Evolutionary conservation across 768 basidiomycete genomes (phyloP).

Genomic region (Psilocybe tampanensis): DNA sequence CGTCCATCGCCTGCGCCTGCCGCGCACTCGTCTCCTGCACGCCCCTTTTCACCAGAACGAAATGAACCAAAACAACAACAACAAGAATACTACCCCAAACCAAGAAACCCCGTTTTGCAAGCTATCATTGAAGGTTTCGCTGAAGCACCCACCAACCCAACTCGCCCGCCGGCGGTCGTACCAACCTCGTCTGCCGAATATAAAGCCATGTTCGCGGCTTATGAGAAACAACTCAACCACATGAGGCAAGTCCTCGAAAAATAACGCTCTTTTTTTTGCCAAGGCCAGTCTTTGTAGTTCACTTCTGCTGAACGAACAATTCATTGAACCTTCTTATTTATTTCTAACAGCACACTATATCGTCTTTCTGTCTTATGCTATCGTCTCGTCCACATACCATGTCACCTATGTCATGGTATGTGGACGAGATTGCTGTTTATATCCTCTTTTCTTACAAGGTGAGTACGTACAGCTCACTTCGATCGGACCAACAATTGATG

Average conservation of each 20-base stretch:
- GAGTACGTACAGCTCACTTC: too few species aligned
- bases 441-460: too few species aligned
- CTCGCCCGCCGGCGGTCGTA: background rate
- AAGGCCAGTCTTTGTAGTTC: background rate
- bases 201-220: slow-evolving; percentile 20
- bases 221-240: slow-evolving; percentile 15
- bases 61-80: background rate
- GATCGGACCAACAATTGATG: too few species aligned
- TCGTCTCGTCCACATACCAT: background rate
- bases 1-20: background rate
- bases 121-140: slow-evolving; percentile 22
- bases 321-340: background rate
- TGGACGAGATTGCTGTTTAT: background rate
- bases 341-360: background rate
- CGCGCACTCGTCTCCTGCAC: background rate
- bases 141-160: slow-evolving; percentile 14
- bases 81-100: background rate
- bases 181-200: slow-evolving; percentile 22
- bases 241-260: slow-evolving; percentile 15
- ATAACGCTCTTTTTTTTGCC: background rate
- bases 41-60: background rate
- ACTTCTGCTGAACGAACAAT: background rate
- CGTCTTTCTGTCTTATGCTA: background rate
- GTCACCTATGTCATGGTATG: background rate
- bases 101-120: background rate